These are phyloP conservation scores for Albatrellus sp. DNA, from an alignment of 1,284 basidiomycete genomes.

Conservation along the genomic window DNA sequence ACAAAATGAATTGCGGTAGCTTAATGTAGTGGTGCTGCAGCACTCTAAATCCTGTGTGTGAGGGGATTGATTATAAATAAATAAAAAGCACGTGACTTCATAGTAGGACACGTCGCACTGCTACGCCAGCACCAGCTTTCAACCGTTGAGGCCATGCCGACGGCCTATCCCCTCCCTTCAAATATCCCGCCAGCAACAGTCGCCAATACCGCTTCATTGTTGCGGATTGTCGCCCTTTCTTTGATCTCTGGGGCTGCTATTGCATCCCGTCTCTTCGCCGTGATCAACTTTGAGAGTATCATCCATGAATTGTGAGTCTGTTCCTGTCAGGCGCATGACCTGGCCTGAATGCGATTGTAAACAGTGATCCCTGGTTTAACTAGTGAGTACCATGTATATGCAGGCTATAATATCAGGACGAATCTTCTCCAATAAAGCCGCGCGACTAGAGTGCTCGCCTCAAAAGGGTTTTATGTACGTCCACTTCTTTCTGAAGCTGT, in stretches of 20 bases:
- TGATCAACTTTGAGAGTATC: constrained; percentile 97
- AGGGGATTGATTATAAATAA: too few species aligned
- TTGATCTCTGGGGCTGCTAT: constrained; percentile 91
- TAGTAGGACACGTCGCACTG: too few species aligned
- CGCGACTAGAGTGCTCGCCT: constrained; percentile 78
- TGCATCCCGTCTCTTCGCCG: constrained; percentile 92
- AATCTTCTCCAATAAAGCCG: constrained; percentile 38
- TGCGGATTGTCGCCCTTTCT: constrained; percentile 77
- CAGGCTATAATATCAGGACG: neutral
- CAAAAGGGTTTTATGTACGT: constrained; percentile 89
- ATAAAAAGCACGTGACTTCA: too few species aligned
- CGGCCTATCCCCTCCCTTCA: constrained; percentile 57
- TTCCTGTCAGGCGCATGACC: neutral
- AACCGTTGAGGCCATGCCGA: constrained; percentile 17
- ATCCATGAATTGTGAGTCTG: constrained; percentile 91
- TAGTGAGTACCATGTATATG: constrained; percentile 45
- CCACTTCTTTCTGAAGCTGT: neutral
- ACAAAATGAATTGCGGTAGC: too few species aligned
- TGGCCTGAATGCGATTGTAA: constrained; percentile 8
- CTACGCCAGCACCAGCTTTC: too few species aligned
- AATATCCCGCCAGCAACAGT: constrained; percentile 61
- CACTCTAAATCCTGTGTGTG: too few species aligned
- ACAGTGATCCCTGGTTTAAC: constrained; percentile 95
- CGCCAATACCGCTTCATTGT: constrained; percentile 70
- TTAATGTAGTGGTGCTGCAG: too few species aligned